These are phyloP conservation scores for Fusarium chuoi DNA, from an alignment of 2,329 filamentous ascomycete genomes.

Conservation along the genomic window DNA sequence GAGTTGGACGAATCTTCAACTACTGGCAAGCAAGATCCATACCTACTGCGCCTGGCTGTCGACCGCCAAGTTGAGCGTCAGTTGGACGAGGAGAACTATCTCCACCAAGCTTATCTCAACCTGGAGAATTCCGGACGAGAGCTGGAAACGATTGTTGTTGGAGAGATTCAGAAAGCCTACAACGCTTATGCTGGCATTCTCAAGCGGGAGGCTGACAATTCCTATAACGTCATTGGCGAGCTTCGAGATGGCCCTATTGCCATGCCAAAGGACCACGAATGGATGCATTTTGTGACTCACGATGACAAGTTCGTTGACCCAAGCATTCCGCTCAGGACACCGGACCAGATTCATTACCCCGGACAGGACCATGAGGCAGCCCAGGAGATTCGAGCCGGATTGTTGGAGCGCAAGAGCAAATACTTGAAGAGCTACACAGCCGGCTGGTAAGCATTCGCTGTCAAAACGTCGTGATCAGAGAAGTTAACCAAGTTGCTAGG, in stretches of 20 bases:
- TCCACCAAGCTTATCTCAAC: slow-evolving; percentile 95
- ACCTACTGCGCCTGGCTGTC: slow-evolving; percentile 84
- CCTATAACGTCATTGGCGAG: slow-evolving; percentile 80
- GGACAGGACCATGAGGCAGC: slow-evolving; percentile 86
- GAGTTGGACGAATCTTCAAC: slow-evolving; percentile 79
- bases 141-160: slow-evolving; percentile 94
- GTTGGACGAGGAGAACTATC: slow-evolving; percentile 95
- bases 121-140: slow-evolving; percentile 94
- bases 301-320: slow-evolving; percentile 92
- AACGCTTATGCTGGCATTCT: slow-evolving; percentile 92
- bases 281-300: slow-evolving; percentile 81
- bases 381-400: slow-evolving; percentile 86
- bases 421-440: slow-evolving; percentile 97
- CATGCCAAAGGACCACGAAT: slow-evolving; percentile 96
- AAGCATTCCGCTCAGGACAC: slow-evolving; percentile 77
- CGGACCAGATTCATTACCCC: slow-evolving; percentile 89
- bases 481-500: slow-evolving; percentile 60
- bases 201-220: slow-evolving; percentile 88
- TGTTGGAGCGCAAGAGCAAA: slow-evolving; percentile 97
- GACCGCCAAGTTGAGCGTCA: slow-evolving; percentile 93
- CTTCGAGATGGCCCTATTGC: slow-evolving; percentile 85
- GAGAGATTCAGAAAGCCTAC: slow-evolving; percentile 98
- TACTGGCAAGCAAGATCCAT: slow-evolving; percentile 91
- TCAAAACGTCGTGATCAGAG: neutral
- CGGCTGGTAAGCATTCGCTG: slow-evolving; percentile 75